Conservation (phyloP, 2,329 filamentous ascomycete genomes). For the Hypoxylon sp. region DNA sequence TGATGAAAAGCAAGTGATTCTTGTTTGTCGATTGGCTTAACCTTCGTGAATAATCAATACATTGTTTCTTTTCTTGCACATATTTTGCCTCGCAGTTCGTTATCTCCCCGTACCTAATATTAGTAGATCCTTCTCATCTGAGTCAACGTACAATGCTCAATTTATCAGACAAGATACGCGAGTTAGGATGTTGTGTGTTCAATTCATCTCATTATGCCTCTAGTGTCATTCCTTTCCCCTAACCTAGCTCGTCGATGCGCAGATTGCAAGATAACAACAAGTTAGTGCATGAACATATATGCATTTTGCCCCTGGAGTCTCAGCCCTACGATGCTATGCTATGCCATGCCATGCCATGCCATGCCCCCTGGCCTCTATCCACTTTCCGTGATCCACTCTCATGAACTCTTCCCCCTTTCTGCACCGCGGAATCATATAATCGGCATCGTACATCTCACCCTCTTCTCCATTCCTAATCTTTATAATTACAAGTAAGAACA, state of each 20-base stretch:
- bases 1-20: constrained; percentile 36
- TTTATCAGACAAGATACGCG: background rate
- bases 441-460: background rate
- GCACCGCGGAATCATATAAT: background rate
- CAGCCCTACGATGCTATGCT: too few species aligned
- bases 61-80: background rate
- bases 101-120: background rate
- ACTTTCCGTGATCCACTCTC: background rate
- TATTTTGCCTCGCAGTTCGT: background rate
- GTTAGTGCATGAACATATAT: background rate
- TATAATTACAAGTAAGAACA: background rate
- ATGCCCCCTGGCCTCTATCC: too few species aligned
- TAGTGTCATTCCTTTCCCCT: constrained; percentile 13
- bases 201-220: background rate
- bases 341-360: too few species aligned
- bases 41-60: constrained; percentile 9
- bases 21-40: background rate
- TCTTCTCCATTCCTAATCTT: background rate
- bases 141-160: background rate
- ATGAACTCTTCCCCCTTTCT: background rate
- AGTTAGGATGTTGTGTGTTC: constrained; percentile 10
- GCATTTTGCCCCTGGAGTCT: background rate
- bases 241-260: constrained; percentile 8
- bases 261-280: constrained; percentile 5
- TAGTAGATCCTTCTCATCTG: background rate